These are phyloP conservation scores for Komagataella phaffii DNA, from an alignment of 805 yeast genomes.

Conservation along the genomic window DNA sequence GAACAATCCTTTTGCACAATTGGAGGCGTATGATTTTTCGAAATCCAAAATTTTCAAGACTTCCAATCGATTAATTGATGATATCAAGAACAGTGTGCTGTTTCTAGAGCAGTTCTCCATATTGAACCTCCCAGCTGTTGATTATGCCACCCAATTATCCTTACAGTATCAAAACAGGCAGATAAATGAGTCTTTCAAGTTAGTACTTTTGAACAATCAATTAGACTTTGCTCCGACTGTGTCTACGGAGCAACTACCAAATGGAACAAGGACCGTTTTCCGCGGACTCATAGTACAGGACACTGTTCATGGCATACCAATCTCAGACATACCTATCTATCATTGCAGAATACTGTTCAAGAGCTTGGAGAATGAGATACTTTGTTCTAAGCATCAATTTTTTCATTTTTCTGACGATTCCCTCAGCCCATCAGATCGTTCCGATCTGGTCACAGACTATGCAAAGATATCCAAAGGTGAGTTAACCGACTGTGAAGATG, in stretches of 20 bases:
- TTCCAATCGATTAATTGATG: constrained; percentile 54
- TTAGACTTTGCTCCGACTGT: constrained; percentile 9
- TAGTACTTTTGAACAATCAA: constrained; percentile 22
- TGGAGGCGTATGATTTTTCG: constrained; percentile 10
- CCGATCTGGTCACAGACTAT: constrained; percentile 4
- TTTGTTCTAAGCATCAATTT: constrained; percentile 1
- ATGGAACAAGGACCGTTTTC: neutral
- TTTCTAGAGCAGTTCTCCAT: constrained; percentile 10
- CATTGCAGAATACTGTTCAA: neutral
- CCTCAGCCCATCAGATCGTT: constrained; percentile 3
- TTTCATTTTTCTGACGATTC: constrained; percentile 3
- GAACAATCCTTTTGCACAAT: constrained; percentile 8
- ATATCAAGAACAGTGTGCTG: constrained; percentile 31
- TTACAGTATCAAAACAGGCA: constrained; percentile 5
- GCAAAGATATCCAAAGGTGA: neutral
- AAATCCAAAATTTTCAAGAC: constrained; percentile 36
- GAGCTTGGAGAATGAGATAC: neutral
- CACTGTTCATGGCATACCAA: constrained; percentile 1
- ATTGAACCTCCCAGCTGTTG: constrained; percentile 16
- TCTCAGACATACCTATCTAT: neutral
- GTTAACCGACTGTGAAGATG: neutral
- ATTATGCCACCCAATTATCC: constrained; percentile 18
- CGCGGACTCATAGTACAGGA: neutral
- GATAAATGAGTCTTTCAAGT: constrained; percentile 7
- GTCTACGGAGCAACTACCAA: neutral